Conservation (phyloP, 2,329 filamentous ascomycete genomes). For the Huntiella moniliformis region DNA sequence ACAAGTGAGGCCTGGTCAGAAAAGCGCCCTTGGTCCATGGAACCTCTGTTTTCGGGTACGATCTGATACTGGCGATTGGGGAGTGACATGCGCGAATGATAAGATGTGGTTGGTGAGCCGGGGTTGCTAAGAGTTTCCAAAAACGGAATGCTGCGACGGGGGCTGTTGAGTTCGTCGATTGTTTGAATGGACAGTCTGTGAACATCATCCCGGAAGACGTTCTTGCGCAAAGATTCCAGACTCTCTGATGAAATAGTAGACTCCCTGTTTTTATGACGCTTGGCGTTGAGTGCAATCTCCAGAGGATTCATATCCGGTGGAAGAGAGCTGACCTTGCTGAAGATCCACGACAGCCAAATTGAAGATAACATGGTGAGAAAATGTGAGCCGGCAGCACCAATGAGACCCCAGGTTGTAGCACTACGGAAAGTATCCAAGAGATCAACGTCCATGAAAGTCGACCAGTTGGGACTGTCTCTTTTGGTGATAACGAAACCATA, state of each 20-base stretch:
- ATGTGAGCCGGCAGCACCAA: slow-evolving; percentile 48
- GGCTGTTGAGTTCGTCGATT: slow-evolving; percentile 13
- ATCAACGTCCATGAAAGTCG: slow-evolving; percentile 41
- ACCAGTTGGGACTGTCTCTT: slow-evolving; percentile 37
- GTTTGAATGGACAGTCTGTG: slow-evolving; percentile 4
- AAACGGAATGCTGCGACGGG: slow-evolving; percentile 48
- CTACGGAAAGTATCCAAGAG: slow-evolving; percentile 43
- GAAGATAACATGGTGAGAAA: slow-evolving; percentile 50
- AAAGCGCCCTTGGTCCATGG: slow-evolving; percentile 23
- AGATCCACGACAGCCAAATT: slow-evolving; percentile 56
- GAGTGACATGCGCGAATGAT: slow-evolving; percentile 35
- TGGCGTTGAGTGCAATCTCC: slow-evolving; percentile 65
- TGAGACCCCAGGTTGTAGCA: slow-evolving; percentile 48
- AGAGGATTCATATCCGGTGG: slow-evolving; percentile 93
- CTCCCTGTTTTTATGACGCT: slow-evolving; percentile 50
- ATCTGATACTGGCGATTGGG: slow-evolving; percentile 38
- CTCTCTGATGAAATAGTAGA: slow-evolving; percentile 27
- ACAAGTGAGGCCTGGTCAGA: slow-evolving; percentile 20
- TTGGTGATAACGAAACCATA: slow-evolving; percentile 32
- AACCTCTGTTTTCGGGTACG: slow-evolving; percentile 18
- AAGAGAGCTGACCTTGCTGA: slow-evolving; percentile 62
- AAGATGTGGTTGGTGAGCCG: slow-evolving; percentile 30
- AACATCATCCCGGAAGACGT: slow-evolving; percentile 6
- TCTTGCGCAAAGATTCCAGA: slow-evolving; percentile 4
- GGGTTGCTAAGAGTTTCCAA: slow-evolving; percentile 52